Base-by-base conservation (phyloP, 2,329 filamentous ascomycete species). In the Simplicillium sp. region DNA sequence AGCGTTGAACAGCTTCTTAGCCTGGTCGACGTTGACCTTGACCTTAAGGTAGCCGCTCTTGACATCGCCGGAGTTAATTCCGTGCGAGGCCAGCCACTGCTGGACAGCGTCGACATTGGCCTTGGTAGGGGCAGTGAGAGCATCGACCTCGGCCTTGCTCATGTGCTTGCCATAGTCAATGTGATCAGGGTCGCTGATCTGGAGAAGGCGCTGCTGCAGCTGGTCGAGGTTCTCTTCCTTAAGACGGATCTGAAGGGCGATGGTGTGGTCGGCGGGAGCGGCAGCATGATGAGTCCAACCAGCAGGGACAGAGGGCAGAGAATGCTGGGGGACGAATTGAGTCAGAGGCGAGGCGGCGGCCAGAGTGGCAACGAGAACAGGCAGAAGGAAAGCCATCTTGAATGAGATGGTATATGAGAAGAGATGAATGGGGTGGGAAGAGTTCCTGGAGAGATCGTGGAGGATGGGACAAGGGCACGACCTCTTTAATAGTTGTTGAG, bases 141-240 rank as follows among this genome's bases (percentile, higher is more conserved):
- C 37, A 28, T 39, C 37, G 13, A 39, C 12, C n/a, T 39, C 37
- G 5, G 20, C 37, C 37, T 39, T 39, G 25, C 11, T 29, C 37
- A 39, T 29, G 29, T 39, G 37, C 29, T 39, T 39, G 14, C 37
- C 29, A 18, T 39, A 39, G 20, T 39, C 37, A 12, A 29, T 15
- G 29, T 39, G 37, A 7, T 9, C 37, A 14, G 37, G 37, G 25
- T 39, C 25, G 29, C 37, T 39, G 15, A 39, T 39, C n/a, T 31
- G 20, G 14, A 39, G 29, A 8, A 39, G 25, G 11, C 37, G 37
- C 37, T 39, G 25, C 29, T 39, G 37, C 25, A 39, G 37, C 9
- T 17, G 25, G 29, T 39, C 29, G 18, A 33, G 25, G 29, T 39
- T 39, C 29, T 31, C 14, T 18, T 39, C 29, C 25, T 32, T 29